Base-by-base conservation (phyloP, 805 yeast genomes). In the Pichia pseudocactophila region DNA sequence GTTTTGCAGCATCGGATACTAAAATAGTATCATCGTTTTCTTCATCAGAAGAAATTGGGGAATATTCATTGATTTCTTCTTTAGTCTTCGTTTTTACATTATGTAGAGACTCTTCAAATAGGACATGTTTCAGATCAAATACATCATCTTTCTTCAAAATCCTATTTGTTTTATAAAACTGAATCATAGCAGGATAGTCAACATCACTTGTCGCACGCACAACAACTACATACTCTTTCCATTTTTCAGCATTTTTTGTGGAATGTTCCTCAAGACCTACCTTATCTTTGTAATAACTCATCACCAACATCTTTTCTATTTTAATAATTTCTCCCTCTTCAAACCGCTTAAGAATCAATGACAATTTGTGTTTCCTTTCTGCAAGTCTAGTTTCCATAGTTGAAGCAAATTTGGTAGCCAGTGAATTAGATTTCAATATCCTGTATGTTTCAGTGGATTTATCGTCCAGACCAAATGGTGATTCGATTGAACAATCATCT, bases 191-290 rank as follows among this genome's bases (percentile, higher is more conserved):
- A 0, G 94, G 89, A 9, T 64, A 60, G 2, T 63, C 66, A 0
- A 54, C 37, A 44, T 68, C 62, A 13, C 75, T 78, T 0, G 84
- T 76, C n/a, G 74, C 71, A 45, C 90, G 65, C 1, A 82, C 79
- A 2, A 83, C 86, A 2, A 83, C 81, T 22, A 77, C 64, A 55
- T 78, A 85, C 56, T 89, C 96, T 46, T 71, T 76, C 92, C 96
- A 87, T 37, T 87, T 63, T 44, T 84, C 89, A 9, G 69, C 47
- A 1, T 83, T 70, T 40, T 81, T 62, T 1, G 40, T 78, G 11
- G 68, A 55, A 27, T 48, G 55, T 25, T 49, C 50, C 6, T 34
- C 17, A 13, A 32, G 22, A 7, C 31, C 32, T 17, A 34, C 41
- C 16, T 40, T 37, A 20, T 49, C 51, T 7, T 39, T 79, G 15